Evolutionary conservation across 805 yeast genomes (phyloP), one percentile per base, ranked within the genome.

Genomic region (Barnettozyma populi): DNA sequence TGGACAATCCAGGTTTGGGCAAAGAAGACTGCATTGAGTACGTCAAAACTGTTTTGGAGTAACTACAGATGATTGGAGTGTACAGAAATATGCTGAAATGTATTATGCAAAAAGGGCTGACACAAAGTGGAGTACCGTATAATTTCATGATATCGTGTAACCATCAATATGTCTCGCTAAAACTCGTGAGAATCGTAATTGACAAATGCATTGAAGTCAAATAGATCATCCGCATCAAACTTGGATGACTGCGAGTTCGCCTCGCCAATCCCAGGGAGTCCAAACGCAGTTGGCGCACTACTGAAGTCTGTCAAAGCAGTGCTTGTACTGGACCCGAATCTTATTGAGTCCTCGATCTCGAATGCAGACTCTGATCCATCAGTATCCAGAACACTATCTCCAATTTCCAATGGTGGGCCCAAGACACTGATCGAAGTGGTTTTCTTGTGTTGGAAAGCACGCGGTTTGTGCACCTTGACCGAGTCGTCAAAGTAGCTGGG

Each of bases 1-100:
- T 90, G 46, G 90, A 84, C 53, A 65, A 89, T 57, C 95, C 95
- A 0, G 60, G 57, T 0, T 73, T 73, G 8, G 62, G 73, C 0
- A 70, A 67, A 43, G 79, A 75, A 1, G 85, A 85, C 23, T 75
- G 89, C 60, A 50, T 82, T 38, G 74, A 68, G 14, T 76, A 55
- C 52, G 52, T 69, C 16, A 63, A 61, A 47, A 42, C 51, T 1
- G 57, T 61, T 19, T 39, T 66, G 14, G 49, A 45, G n/a, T 39
- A 18, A n/a, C 16, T 21, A 37, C 25, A 35, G 14, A 9, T 14
- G 23, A 5, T 16, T 34, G 4, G 13, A 18, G 13, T 35, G 8
- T 20, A 35, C 23, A 18, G 20, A 11, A 35, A 35, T 35, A 35
- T 35, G 37, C 37, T 18, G 37, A 35, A 13, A 18, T 35, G 21